These are phyloP conservation scores for Tetrahymena elliotti DNA, from an alignment of 73 alveolate genomes.

Conservation along the genomic window DNA sequence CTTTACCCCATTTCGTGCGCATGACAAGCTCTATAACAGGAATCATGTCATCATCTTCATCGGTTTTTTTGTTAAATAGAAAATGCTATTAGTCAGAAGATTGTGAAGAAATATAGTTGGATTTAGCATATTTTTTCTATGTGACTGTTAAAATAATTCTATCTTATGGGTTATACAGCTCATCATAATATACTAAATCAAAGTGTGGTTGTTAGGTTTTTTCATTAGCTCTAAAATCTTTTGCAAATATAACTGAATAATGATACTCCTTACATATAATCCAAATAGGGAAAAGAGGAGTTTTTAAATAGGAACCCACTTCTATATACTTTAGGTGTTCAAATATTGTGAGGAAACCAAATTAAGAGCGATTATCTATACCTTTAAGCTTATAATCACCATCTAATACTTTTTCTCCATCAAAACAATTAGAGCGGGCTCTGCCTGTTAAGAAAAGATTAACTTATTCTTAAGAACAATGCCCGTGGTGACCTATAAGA, in stretches of 20 bases:
- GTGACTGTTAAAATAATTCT: conserved; percentile 39
- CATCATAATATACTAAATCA: conserved; percentile 60
- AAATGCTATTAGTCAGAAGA: conserved; percentile 5
- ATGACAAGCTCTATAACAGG: conserved; percentile 55
- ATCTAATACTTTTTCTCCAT: conserved; percentile 54
- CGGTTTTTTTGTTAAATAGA: neutral
- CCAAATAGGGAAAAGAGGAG: conserved; percentile 64
- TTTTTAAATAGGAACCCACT: conserved; percentile 45
- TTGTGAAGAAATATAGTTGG: neutral
- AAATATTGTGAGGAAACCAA: conserved; percentile 56
- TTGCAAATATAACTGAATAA: conserved; percentile 52
- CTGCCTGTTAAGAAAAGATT: conserved; percentile 58
- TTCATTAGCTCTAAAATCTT: conserved; percentile 27
- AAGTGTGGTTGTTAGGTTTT: conserved; percentile 15
- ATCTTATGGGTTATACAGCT: conserved; percentile 50
- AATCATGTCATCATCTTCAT: conserved; percentile 2
- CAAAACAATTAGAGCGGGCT: conserved; percentile 55
- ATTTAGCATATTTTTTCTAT: conserved; percentile 24
- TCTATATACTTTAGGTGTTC: conserved; percentile 53
- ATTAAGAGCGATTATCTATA: conserved; percentile 41
- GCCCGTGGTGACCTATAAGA: conserved; percentile 48
- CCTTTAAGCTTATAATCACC: conserved; percentile 55
- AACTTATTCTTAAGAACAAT: conserved; percentile 56
- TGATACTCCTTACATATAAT: conserved; percentile 59
- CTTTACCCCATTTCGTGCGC: conserved; percentile 40